A percentile compares a stretch with the other conserved stretches of the same genome.
Conservation (phyloP, 2,329 filamentous ascomycete species). For the Aspergillus versicolor region DNA sequence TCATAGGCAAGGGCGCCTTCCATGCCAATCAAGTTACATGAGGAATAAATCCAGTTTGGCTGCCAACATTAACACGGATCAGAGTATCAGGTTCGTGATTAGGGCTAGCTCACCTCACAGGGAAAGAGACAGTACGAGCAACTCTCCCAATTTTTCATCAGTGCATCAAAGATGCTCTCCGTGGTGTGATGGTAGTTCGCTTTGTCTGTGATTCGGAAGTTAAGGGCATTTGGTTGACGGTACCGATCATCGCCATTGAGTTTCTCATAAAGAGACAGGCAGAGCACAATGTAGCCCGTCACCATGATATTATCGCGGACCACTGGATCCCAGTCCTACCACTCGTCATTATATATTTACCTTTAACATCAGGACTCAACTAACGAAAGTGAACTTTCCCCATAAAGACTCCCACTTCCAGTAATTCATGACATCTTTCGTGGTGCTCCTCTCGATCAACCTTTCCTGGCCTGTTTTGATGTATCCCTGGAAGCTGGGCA, state of each 20-base stretch:
- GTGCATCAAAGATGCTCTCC: not conserved
- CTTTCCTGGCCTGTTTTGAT: not conserved
- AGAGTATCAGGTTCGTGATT: not conserved
- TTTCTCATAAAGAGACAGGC: not conserved
- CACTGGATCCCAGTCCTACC: not conserved
- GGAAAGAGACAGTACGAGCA: not conserved
- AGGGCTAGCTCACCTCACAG: not conserved
- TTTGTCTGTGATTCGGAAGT: not conserved
- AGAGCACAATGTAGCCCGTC: not conserved
- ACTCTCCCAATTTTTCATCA: not conserved
- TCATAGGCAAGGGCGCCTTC: not conserved
- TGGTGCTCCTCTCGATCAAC: not conserved
- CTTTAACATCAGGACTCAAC: no score
- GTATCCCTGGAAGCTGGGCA: not conserved
- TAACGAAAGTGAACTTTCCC: not conserved
- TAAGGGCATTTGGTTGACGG: not conserved
- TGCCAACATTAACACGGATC: not conserved
- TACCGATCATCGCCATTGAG: not conserved
- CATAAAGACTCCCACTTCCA: not conserved
- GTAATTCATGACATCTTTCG: not conserved
- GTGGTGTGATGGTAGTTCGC: not conserved
- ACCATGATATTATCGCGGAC: slow-evolving; percentile 1
- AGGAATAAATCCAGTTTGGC: slow-evolving; percentile 1
- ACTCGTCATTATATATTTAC: no score
- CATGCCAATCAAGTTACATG: not conserved